phyloP scores from a whole-genome alignment of 2,329 filamentous ascomycete genomes.

The Fusarium haematococcum region DNA sequence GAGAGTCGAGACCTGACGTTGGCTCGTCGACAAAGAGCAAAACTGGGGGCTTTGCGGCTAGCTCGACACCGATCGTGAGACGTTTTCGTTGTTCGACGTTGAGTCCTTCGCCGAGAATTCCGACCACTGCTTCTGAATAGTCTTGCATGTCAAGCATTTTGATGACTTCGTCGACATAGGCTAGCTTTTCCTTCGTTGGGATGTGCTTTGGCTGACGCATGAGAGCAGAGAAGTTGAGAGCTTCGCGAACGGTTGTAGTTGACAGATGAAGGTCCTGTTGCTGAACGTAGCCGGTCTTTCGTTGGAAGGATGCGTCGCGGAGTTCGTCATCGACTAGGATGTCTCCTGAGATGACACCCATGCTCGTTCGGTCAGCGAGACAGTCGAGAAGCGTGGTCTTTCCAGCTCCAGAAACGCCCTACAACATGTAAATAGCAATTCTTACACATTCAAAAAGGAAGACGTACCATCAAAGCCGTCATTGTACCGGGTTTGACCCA shows the following conservation, averaged over 20 bases:
- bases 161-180: slow-evolving; percentile 84
- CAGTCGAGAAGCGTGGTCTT: slow-evolving; percentile 90
- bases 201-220: slow-evolving; percentile 80
- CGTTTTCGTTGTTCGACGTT: slow-evolving; percentile 70
- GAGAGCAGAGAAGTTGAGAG: slow-evolving; percentile 83
- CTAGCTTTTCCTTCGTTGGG: slow-evolving; percentile 77
- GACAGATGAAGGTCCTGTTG: slow-evolving; percentile 88
- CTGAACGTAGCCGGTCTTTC: slow-evolving; percentile 88
- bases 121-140: slow-evolving; percentile 72
- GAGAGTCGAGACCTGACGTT: slow-evolving; percentile 68
- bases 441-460: accelerated
- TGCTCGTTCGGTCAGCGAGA: slow-evolving; percentile 82
- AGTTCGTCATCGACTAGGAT: slow-evolving; percentile 73
- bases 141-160: slow-evolving; percentile 72
- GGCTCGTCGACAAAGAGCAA: slow-evolving; percentile 71
- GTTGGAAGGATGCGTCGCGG: slow-evolving; percentile 83
- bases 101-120: slow-evolving; percentile 67
- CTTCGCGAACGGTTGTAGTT: slow-evolving; percentile 85
- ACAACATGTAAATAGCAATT: not conserved
- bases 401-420: slow-evolving; percentile 79
- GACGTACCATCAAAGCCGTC: slow-evolving; percentile 79
- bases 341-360: slow-evolving; percentile 85
- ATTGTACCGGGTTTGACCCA: slow-evolving; percentile 92
- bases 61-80: slow-evolving; percentile 67
- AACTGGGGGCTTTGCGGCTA: slow-evolving; percentile 65